Conservation (phyloP, 176 grass and related monocot species). For the Lolium rigidum region DNA sequence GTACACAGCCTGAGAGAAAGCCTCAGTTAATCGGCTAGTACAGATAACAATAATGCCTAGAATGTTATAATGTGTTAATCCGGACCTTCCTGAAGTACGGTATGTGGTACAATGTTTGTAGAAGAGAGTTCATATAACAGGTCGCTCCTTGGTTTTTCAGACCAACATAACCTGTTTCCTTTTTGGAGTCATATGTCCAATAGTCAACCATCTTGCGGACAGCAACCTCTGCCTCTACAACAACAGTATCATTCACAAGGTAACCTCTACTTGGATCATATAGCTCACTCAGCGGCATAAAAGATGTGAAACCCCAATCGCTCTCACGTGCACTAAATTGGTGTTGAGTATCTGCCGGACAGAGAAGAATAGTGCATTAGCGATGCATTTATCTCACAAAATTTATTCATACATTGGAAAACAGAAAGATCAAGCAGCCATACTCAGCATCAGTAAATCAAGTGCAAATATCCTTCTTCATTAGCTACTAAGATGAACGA, state of each 20-base stretch:
- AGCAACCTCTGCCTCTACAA: constrained; percentile 86
- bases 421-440: constrained; percentile 21
- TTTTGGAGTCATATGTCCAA: constrained; percentile 92
- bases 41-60: constrained; percentile 24
- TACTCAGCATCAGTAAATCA: constrained; percentile 14
- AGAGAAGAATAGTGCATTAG: constrained; percentile 40
- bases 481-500: not conserved
- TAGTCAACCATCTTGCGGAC: constrained; percentile 82
- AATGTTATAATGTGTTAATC: constrained; percentile 24
- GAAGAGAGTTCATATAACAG: constrained; percentile 98
- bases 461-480: constrained; percentile 24
- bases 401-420: constrained; percentile 10
- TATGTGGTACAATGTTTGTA: constrained; percentile 93
- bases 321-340: constrained; percentile 94
- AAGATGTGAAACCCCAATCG: constrained; percentile 97
- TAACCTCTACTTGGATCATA: constrained; percentile 84
- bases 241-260: constrained; percentile 80
- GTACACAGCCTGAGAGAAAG: constrained; percentile 75
- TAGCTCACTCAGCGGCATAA: constrained; percentile 88
- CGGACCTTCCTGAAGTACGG: constrained; percentile 91
- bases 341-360: constrained; percentile 75
- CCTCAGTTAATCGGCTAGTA: constrained; percentile 7
- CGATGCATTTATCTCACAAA: constrained; percentile 2
- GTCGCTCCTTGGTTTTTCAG: constrained; percentile 96
- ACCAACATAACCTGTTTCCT: constrained; percentile 93